Percentiles rank a stretch among this genome's conserved stretches.
Conservation (phyloP, 2,329 filamentous ascomycete genomes). For the Aspergillus candidus region DNA sequence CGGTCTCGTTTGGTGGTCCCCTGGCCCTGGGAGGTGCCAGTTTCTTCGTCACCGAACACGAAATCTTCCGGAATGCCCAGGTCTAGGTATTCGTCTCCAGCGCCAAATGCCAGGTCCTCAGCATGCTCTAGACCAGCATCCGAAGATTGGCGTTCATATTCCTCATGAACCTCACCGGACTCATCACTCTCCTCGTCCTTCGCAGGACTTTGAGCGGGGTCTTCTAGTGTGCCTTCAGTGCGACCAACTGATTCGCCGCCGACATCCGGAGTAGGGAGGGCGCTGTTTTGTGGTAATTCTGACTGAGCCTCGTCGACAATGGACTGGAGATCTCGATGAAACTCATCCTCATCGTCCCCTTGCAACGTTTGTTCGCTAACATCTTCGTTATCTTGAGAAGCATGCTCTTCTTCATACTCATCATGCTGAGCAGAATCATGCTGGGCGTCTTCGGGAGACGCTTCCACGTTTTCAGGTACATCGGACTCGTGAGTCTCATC, state of each 20-base stretch:
- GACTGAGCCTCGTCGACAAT: constrained; percentile 10
- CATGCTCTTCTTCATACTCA: constrained; percentile 9
- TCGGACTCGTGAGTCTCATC: constrained; percentile 12
- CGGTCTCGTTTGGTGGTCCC: constrained; percentile 30
- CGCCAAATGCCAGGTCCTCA: constrained; percentile 22
- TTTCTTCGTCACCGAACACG: constrained; percentile 17
- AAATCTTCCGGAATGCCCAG: constrained; percentile 22
- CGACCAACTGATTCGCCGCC: constrained; percentile 28
- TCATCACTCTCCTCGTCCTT: constrained; percentile 11
- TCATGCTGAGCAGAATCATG: constrained; percentile 9
- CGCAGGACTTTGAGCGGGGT: constrained; percentile 12
- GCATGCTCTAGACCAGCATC: constrained; percentile 10
- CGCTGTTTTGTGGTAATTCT: constrained; percentile 8
- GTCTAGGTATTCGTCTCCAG: constrained; percentile 36
- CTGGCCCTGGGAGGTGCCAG: constrained; percentile 17
- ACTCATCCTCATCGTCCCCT: constrained; percentile 7
- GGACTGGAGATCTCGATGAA: constrained; percentile 17
- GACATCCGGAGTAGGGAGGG: constrained; percentile 13
- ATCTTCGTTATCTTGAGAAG: constrained; percentile 10
- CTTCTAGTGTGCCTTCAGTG: constrained; percentile 29
- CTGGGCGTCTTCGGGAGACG: constrained; percentile 4
- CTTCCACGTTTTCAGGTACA: constrained; percentile 10
- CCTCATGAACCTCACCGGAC: constrained; percentile 12
- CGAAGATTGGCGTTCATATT: constrained; percentile 12
- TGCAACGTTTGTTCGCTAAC: constrained; percentile 8